Percentiles rank a stretch among this genome's conserved stretches.
Conservation (phyloP, 2,329 filamentous ascomycete genomes). For the Talaromyces sp. region DNA sequence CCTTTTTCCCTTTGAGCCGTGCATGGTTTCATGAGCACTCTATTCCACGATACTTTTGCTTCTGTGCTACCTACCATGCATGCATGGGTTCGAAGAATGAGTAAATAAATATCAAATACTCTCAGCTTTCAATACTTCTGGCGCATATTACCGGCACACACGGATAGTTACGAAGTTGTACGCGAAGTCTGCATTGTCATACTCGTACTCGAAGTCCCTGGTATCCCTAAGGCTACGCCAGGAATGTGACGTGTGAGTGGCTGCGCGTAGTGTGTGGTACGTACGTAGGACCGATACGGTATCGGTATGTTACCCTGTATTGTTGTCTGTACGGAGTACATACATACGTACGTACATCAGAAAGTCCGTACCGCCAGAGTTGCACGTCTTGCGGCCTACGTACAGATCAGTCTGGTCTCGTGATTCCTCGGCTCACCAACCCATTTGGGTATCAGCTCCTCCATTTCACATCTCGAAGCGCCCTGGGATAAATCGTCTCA, state of each 20-base stretch:
- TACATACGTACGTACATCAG: neutral
- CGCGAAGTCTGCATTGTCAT: neutral
- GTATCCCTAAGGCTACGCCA: neutral
- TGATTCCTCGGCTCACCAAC: slow-evolving; percentile 12
- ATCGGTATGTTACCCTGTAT: neutral
- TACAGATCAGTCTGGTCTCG: slow-evolving; percentile 8
- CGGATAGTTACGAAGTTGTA: neutral
- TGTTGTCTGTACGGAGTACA: neutral
- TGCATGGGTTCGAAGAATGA: neutral
- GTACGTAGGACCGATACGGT: neutral
- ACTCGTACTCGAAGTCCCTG: neutral
- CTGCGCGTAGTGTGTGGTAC: neutral
- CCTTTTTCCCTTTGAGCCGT: neutral
- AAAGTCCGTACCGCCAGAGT: neutral
- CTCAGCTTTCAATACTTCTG: neutral
- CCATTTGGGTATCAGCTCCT: slow-evolving; percentile 5
- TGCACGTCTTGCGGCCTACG: neutral
- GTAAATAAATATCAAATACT: neutral
- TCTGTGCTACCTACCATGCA: slow-evolving; percentile 1
- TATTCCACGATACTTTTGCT: neutral
- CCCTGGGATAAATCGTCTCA: neutral
- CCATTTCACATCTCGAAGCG: slow-evolving; percentile 3
- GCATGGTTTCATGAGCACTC: neutral
- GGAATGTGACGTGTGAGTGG: slow-evolving; percentile 12
- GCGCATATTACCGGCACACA: neutral